Evolutionary conservation across 2,329 filamentous ascomycete species (phyloP).

Genomic region (Chrysosporium keratinophilum): DNA sequence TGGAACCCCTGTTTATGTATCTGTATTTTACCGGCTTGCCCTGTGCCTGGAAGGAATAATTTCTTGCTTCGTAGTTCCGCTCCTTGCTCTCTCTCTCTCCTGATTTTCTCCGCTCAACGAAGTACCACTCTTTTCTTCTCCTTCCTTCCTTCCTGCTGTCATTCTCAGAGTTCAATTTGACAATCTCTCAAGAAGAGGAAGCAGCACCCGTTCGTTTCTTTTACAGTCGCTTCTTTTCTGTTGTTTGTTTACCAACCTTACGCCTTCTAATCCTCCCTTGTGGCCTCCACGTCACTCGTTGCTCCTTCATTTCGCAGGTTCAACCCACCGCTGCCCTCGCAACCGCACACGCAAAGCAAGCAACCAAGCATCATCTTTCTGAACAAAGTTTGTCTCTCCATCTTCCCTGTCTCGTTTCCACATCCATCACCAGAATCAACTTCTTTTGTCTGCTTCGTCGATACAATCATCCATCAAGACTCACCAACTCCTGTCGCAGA

Average conservation of each 20-base stretch:
- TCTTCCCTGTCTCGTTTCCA: background rate
- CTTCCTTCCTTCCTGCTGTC: constrained; percentile 9
- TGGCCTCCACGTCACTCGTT: constrained; percentile 9
- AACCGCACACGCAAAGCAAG: background rate
- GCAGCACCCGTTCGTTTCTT: constrained; percentile 22
- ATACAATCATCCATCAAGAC: constrained; percentile 20
- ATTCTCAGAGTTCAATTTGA: background rate
- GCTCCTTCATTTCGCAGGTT: background rate
- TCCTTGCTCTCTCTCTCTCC: background rate
- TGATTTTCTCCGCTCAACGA: constrained; percentile 9
- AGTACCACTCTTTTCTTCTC: background rate
- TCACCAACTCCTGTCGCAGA: constrained; percentile 5
- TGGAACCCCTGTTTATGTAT: background rate
- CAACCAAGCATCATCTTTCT: background rate
- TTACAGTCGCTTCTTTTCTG: constrained; percentile 23
- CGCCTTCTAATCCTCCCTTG: constrained; percentile 18
- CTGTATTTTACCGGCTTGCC: background rate
- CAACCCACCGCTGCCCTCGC: background rate
- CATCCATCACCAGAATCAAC: background rate
- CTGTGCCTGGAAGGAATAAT: constrained; percentile 7
- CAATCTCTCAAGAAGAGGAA: background rate
- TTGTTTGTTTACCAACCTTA: constrained; percentile 23
- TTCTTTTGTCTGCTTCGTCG: constrained; percentile 8
- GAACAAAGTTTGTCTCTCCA: background rate
- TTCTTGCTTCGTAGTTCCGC: constrained; percentile 16